Evolutionary conservation across 176 grass and related monocot genomes (phyloP), one percentile per base, ranked within the genome.

Genomic region (Lolium perenne): DNA sequence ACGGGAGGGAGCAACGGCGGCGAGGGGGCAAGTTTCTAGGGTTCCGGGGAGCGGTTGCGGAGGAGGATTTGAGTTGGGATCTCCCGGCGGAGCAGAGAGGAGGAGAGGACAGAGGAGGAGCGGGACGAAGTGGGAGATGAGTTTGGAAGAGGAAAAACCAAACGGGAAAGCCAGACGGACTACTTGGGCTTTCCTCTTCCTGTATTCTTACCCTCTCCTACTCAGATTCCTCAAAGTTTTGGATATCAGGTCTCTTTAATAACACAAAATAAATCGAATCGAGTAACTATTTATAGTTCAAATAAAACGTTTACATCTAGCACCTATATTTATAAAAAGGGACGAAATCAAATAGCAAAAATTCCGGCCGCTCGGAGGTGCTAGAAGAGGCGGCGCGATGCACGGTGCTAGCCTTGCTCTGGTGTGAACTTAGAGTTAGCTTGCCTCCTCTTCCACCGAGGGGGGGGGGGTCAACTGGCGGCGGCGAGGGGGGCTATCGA

Each of bases 351-450:
- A 41, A 41, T 41, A 41, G 40, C 40, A 41, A 41, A 41, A 2
- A 6, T 86, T 95, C 43, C 64, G 95, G 95, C 38, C 95, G 95
- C 29, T 29, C 17, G 92, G 95, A 86, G 93, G 95, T 68, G 93
- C 95, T 48, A 95, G 95, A 29, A 2, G 29, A 29, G 29, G 29
- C 29, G 29, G 29, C 29, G 29, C 29, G 29, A 29, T 29, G 29
- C 29, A 29, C 2, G 29, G 2, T 29, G 29, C 29, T 29, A 29
- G 29, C 29, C 29, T 29, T 29, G 29, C 29, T 29, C 29, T 29
- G 29, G 29, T 2, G 29, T 29, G 29, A 29, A 29, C 1, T 29
- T 29, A 29, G 29, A 29, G 29, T 29, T 29, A 2, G 29, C 29
- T 29, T 29, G 29, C 29, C 29, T 29, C 29, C 29, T 29, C 29